Percentiles rank a stretch among this genome's conserved stretches.
phyloP scores from a whole-genome alignment of 179 eudicot species.

The Vitellaria paradoxa region DNA sequence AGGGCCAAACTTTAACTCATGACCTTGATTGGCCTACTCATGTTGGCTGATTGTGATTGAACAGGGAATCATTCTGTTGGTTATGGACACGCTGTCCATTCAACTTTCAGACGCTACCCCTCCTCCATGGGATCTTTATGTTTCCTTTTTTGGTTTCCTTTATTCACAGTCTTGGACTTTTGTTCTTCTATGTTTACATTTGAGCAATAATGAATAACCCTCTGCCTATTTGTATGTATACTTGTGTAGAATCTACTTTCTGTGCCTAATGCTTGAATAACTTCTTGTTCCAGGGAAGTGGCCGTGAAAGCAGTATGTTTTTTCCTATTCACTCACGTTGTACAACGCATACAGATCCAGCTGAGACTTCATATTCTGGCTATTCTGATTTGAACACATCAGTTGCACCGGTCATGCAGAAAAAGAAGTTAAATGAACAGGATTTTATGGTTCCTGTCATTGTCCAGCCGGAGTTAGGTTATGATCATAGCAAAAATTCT shows the following conservation, averaged over 20 bases:
- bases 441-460: slow-evolving; percentile 83
- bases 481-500: slow-evolving; percentile 23
- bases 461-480: slow-evolving; percentile 40
- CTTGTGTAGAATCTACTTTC: background rate
- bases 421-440: slow-evolving; percentile 61
- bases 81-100: too few relatives aligned
- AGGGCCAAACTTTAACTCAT: too few relatives aligned
- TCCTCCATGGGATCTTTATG: too few relatives aligned
- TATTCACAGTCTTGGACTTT: too few relatives aligned
- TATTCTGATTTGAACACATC: slow-evolving; percentile 38
- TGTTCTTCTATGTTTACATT: too few relatives aligned
- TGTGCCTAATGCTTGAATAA: slow-evolving; percentile 10
- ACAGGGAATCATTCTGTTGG: too few relatives aligned
- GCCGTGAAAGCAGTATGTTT: slow-evolving; percentile 44
- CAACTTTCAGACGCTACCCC: too few relatives aligned
- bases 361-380: slow-evolving; percentile 38
- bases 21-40: too few relatives aligned
- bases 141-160: too few relatives aligned
- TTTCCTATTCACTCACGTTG: slow-evolving; percentile 38
- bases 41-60: too few relatives aligned
- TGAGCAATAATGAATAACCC: too few relatives aligned
- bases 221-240: too few relatives aligned
- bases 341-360: slow-evolving; percentile 21
- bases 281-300: slow-evolving; percentile 53
- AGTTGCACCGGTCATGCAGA: slow-evolving; percentile 28